Evolutionary conservation across 169 alveolate species (phyloP).

Genomic region (Blepharisma undulans): DNA sequence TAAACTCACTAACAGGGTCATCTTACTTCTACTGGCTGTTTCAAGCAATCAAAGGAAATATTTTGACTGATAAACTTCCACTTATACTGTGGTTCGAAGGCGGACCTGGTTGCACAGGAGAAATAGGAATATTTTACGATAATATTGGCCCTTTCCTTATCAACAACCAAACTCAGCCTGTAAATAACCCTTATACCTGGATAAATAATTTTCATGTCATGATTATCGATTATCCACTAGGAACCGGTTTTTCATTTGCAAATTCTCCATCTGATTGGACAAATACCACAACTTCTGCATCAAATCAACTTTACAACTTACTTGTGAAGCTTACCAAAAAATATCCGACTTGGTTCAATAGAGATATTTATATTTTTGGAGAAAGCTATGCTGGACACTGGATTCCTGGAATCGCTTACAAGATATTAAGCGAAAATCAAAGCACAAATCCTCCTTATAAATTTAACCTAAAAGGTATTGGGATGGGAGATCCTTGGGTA

Average conservation of each 20-base stretch:
- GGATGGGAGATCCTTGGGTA: conserved; percentile 35
- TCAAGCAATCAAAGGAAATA: conserved; percentile 25
- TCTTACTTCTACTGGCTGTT: conserved; percentile 44
- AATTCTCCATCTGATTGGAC: conserved; percentile 3
- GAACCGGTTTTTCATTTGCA: conserved; percentile 46
- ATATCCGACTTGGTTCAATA: conserved; percentile 35
- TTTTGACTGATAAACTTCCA: conserved; percentile 42
- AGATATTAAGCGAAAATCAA: background rate
- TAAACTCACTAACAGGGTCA: conserved; percentile 33
- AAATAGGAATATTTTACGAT: conserved; percentile 45
- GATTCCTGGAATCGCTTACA: conserved; percentile 29
- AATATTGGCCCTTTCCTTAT: conserved; percentile 24
- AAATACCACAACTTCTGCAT: background rate
- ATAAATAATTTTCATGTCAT: conserved; percentile 16
- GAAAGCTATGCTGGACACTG: conserved; percentile 44
- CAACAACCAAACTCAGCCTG: conserved; percentile 17
- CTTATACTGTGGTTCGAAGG: conserved; percentile 64
- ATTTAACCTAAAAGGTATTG: background rate
- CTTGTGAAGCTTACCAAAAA: background rate
- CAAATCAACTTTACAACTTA: conserved; percentile 28
- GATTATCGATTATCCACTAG: conserved; percentile 40
- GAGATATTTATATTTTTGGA: conserved; percentile 34
- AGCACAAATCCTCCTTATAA: background rate
- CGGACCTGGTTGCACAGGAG: conserved; percentile 63
- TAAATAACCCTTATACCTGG: conserved; percentile 40